phyloP scores from a whole-genome alignment of 1,139 yeast genomes.

The Hyphopichia burtonii region DNA sequence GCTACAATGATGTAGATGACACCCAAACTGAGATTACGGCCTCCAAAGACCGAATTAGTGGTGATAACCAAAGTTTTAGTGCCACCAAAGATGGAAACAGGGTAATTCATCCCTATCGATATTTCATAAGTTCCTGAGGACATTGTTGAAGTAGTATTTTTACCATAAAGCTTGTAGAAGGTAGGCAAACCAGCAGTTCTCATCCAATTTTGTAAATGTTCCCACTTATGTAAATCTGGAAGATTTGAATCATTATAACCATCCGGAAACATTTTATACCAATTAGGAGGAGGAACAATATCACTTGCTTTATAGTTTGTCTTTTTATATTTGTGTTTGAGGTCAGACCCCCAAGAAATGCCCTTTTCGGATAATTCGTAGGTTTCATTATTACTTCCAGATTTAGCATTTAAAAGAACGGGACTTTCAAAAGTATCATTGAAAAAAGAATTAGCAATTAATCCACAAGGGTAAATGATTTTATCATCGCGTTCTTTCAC shows the following conservation, averaged over 20 bases:
- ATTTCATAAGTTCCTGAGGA: conserved; percentile 60
- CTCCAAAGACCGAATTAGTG: conserved; percentile 68
- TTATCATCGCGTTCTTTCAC: conserved; percentile 41
- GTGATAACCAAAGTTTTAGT: conserved; percentile 65
- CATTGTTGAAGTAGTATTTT: conserved; percentile 50
- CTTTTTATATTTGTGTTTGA: conserved; percentile 67
- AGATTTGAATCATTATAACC: conserved; percentile 84
- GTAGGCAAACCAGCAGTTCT: conserved; percentile 75
- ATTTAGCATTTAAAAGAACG: conserved; percentile 44
- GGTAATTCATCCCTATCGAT: conserved; percentile 64
- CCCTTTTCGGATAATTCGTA: conserved; percentile 66
- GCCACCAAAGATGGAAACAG: conserved; percentile 68
- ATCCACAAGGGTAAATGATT: conserved; percentile 82
- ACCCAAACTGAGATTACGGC: conserved; percentile 66
- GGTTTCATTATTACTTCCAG: conserved; percentile 43
- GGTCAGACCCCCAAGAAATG: conserved; percentile 86
- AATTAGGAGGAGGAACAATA: conserved; percentile 94
- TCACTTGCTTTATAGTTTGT: conserved; percentile 69
- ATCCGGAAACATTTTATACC: conserved; percentile 81
- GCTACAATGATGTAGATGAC: conserved; percentile 68
- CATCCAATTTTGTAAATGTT: conserved; percentile 73
- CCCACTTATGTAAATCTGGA: conserved; percentile 58
- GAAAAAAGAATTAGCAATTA: conserved; percentile 89
- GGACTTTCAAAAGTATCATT: conserved; percentile 72
- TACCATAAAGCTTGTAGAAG: conserved; percentile 64